phyloP scores from a whole-genome alignment of 228 moss, liverwort and hornwort species.

The Sphagnum fallax region DNA sequence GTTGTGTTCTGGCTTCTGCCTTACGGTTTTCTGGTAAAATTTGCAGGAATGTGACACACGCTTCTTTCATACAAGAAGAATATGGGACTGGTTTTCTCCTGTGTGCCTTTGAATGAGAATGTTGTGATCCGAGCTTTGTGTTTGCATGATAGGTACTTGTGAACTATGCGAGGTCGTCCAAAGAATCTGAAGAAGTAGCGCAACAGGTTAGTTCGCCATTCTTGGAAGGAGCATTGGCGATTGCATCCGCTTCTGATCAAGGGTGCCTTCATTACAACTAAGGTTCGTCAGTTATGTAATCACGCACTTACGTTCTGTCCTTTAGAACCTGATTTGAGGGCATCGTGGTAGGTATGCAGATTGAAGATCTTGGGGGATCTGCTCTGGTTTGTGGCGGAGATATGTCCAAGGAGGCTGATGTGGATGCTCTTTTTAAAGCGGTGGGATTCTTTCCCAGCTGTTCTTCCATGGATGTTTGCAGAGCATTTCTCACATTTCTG shows the following conservation, averaged over 20 bases:
- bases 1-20: too few species aligned
- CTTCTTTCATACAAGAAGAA: too few species aligned
- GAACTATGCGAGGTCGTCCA: constrained; percentile 82
- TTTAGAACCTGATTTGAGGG: not conserved
- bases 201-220: constrained; percentile 37
- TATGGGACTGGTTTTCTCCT: too few species aligned
- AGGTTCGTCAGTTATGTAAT: not conserved
- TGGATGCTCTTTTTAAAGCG: constrained; percentile 74
- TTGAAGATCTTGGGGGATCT: constrained; percentile 78
- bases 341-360: constrained; percentile 24
- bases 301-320: not conserved
- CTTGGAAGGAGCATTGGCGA: too few species aligned
- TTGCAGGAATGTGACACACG: too few species aligned
- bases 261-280: too few species aligned
- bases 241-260: too few species aligned
- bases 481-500: not conserved
- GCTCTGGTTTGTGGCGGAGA: constrained; percentile 83
- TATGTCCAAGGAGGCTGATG: constrained; percentile 82
- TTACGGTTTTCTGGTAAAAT: too few species aligned
- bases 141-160: constrained; percentile 56
- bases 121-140: not conserved
- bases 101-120: too few species aligned
- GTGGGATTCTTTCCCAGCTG: constrained; percentile 20
- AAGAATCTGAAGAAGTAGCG: constrained; percentile 85
- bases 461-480: too few species aligned